phyloP scores from a whole-genome alignment of 2,329 filamentous ascomycete species.

The Penicillium nordicum region DNA sequence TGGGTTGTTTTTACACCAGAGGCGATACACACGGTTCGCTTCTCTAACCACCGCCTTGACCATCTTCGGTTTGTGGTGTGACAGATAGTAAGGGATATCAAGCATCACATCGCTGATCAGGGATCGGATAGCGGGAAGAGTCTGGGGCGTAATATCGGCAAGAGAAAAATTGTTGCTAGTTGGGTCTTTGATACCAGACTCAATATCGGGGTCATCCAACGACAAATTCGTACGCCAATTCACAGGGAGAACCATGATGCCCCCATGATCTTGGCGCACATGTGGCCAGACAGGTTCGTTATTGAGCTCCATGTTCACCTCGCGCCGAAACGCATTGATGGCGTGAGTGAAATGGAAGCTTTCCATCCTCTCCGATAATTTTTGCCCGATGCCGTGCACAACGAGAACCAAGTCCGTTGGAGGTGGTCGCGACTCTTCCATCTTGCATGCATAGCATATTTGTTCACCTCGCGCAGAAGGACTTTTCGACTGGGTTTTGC shows the following conservation, averaged over 20 bases:
- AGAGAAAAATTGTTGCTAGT: slow-evolving; percentile 63
- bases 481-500: slow-evolving; percentile 36
- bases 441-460: slow-evolving; percentile 55
- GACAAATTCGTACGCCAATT: slow-evolving; percentile 91
- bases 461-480: slow-evolving; percentile 26
- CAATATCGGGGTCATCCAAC: slow-evolving; percentile 73
- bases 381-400: slow-evolving; percentile 94
- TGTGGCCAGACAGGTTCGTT: slow-evolving; percentile 70
- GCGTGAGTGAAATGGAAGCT: slow-evolving; percentile 97
- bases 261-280: slow-evolving; percentile 73
- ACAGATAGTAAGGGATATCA: slow-evolving; percentile 96
- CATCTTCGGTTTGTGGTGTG: slow-evolving; percentile 94
- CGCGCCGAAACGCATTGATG: slow-evolving; percentile 83
- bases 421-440: slow-evolving; percentile 61
- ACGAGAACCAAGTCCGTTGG: slow-evolving; percentile 88
- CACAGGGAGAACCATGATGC: slow-evolving; percentile 88
- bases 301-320: slow-evolving; percentile 79
- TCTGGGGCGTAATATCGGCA: slow-evolving; percentile 87
- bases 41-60: slow-evolving; percentile 81
- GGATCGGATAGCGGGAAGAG: slow-evolving; percentile 85
- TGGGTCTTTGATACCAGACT: slow-evolving; percentile 50
- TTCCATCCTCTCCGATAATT: slow-evolving; percentile 89
- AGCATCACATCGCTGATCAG: slow-evolving; percentile 98
- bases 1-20: slow-evolving; percentile 93
- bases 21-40: slow-evolving; percentile 89